phyloP scores from a whole-genome alignment of 352 stramenopile species.

The Phytopythium aichiense region DNA sequence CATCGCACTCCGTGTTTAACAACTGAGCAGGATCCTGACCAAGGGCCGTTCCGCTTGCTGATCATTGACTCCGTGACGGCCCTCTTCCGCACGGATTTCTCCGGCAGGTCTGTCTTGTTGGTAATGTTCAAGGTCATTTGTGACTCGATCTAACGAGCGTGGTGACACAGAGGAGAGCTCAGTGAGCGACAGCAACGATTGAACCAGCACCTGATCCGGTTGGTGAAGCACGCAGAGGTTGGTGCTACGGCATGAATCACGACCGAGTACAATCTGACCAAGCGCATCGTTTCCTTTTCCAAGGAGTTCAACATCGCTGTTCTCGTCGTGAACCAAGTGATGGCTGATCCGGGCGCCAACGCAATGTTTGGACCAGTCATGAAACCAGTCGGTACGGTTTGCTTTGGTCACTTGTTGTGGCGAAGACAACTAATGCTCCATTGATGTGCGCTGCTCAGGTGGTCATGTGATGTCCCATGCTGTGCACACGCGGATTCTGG shows the following conservation, averaged over 20 bases:
- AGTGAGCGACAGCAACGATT: slow-evolving; percentile 88
- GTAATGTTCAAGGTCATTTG: background rate
- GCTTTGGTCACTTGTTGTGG: background rate
- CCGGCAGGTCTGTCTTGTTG: slow-evolving; percentile 38
- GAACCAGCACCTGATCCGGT: slow-evolving; percentile 82
- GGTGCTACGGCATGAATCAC: background rate
- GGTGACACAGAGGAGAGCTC: slow-evolving; percentile 33
- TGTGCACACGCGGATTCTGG: slow-evolving; percentile 93
- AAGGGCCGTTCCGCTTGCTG: slow-evolving; percentile 73
- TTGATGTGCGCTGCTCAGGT: slow-evolving; percentile 15
- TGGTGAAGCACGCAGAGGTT: slow-evolving; percentile 80
- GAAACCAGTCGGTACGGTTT: slow-evolving; percentile 76
- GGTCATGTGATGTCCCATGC: slow-evolving; percentile 96
- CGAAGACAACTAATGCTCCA: background rate
- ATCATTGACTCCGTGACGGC: slow-evolving; percentile 92
- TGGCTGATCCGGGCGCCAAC: slow-evolving; percentile 82
- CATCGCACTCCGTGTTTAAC: background rate
- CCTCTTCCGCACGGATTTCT: slow-evolving; percentile 89
- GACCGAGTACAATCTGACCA: background rate
- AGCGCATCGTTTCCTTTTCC: slow-evolving; percentile 1
- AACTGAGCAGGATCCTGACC: slow-evolving; percentile 43
- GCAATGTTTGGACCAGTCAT: slow-evolving; percentile 81
- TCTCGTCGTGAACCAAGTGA: slow-evolving; percentile 90
- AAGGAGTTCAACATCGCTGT: slow-evolving; percentile 95
- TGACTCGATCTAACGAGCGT: background rate